A percentile compares a stretch with the other conserved stretches of the same genome.
These are phyloP conservation scores for Botrytis elliptica DNA, from an alignment of 2,329 filamentous ascomycete species.

Conservation along the genomic window DNA sequence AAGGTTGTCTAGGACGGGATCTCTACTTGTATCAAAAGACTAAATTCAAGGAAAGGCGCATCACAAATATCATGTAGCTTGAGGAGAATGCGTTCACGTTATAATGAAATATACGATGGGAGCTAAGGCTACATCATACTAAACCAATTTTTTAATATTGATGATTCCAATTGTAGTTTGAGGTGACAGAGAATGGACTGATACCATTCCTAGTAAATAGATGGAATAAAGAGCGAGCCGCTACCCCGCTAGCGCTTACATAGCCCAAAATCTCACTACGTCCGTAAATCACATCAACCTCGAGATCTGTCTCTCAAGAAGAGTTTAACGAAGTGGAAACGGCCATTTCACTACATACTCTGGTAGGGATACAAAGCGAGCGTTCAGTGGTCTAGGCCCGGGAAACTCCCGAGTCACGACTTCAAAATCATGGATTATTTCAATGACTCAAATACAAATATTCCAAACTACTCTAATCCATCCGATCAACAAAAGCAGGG, in stretches of 20 bases:
- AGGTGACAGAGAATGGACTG: background rate
- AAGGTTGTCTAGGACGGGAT: conserved; percentile 10
- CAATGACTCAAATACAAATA: conserved; percentile 2
- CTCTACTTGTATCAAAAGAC: conserved; percentile 20
- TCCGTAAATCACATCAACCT: conserved; percentile 4
- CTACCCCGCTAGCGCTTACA: conserved; percentile 6
- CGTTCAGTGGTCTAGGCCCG: background rate
- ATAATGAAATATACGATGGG: conserved; percentile 14
- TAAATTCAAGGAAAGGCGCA: conserved; percentile 20
- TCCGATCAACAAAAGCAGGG: background rate
- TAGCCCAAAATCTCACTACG: background rate
- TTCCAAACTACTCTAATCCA: background rate
- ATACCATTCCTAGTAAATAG: background rate
- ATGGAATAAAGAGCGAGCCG: background rate
- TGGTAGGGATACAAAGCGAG: background rate
- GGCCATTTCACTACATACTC: background rate
- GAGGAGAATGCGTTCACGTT: conserved; percentile 8
- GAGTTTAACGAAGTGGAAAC: background rate
- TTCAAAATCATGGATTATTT: conserved; percentile 7
- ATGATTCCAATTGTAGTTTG: background rate
- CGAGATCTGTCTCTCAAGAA: background rate
- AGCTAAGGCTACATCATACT: background rate
- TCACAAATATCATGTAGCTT: conserved; percentile 28
- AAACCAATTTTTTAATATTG: background rate
- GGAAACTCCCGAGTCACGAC: background rate